Base-by-base conservation (phyloP, 306 rosid species). In the Sphenostylis stenocarpa region DNA sequence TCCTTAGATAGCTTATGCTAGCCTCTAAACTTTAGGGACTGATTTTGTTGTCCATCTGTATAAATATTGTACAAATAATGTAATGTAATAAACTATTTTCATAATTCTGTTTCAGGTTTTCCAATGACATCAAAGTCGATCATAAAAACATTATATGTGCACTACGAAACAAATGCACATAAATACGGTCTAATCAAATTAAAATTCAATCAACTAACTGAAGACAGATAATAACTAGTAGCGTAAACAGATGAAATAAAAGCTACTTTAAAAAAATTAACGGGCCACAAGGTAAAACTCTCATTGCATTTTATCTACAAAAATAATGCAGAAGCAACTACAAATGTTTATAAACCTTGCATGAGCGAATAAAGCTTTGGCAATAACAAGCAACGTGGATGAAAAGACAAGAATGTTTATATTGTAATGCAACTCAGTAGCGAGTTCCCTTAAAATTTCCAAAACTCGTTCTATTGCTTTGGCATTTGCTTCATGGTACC, bases 291-390 rank as follows among this genome's bases (percentile, higher is more conserved):
- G 57, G 24, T 45, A 75, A 75, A 75, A 75, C 52, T 41, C 66
- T 56, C 55, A 72, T 38, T 21, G 34, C 23, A 44, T 41, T 31
- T 67, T 71, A 83, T 68, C 76, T n/a, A 68, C 41, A 69, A 26
- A 60, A 83, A 49, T 73, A 73, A 73, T 17, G 56, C 24, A 49
- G 56, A 17, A 73, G 70, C 75, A 76, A 69, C 52, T 36, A 73
- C 41, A 77, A 81, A 78, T 33, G 67, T 75, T 64, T 21, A 83
- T 90, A 82, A 73, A 95, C 98, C 98, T 95, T 93, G 87, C 97
- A 81, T 90, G 97, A 83, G 93, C 88, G 81, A 90, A 95, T 64
- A 95, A 77, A n/a, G 97, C 97, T 90, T 88, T 92, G 67, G 97
- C 90, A 58, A 95, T 89, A 67, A 95, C 86, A 73, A 94, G 97